A percentile compares a stretch with the other conserved stretches of the same genome.
Conservation (phyloP, 1,139 yeast genomes). For the Lodderomyces oxycetoniae region DNA sequence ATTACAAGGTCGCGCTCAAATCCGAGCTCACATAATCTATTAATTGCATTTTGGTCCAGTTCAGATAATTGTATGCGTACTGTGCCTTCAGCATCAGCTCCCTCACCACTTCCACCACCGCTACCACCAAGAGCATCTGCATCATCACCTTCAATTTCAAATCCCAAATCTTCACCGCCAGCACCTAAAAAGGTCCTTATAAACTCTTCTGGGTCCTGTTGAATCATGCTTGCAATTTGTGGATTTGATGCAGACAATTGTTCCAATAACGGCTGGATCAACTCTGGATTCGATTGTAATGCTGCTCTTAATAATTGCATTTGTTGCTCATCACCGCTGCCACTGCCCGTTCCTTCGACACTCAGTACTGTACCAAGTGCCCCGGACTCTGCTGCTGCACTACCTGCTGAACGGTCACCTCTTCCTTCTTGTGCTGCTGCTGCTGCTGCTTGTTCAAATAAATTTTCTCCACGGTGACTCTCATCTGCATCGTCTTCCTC, state of each 20-base stretch:
- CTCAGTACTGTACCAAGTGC: conserved; percentile 6
- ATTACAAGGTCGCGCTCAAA: conserved; percentile 83
- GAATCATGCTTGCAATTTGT: conserved; percentile 75
- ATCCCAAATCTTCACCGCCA: conserved; percentile 45
- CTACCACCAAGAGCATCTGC: conserved; percentile 20
- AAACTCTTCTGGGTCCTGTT: conserved; percentile 83
- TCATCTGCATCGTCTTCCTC: conserved; percentile 25
- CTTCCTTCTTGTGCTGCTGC: conserved; percentile 34
- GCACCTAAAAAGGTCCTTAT: conserved; percentile 66
- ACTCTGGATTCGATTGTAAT: conserved; percentile 82
- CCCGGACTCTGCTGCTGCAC: conserved; percentile 20
- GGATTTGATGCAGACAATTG: conserved; percentile 84
- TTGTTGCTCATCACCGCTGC: conserved; percentile 45
- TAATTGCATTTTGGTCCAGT: conserved; percentile 84
- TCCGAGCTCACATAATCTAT: conserved; percentile 85
- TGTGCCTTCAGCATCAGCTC: conserved; percentile 37
- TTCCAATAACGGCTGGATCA: conserved; percentile 78
- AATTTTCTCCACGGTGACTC: conserved; percentile 42
- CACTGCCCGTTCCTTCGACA: conserved; percentile 19
- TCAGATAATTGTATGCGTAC: conserved; percentile 62
- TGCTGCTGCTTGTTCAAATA: conserved; percentile 70
- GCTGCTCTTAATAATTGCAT: conserved; percentile 70
- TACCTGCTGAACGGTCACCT: conserved; percentile 20
- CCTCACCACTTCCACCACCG: conserved; percentile 28
- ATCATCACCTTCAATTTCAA: conserved; percentile 37